These are phyloP conservation scores for Globisporangium yorkense DNA, from an alignment of 352 stramenopile genomes.

Conservation along the genomic window DNA sequence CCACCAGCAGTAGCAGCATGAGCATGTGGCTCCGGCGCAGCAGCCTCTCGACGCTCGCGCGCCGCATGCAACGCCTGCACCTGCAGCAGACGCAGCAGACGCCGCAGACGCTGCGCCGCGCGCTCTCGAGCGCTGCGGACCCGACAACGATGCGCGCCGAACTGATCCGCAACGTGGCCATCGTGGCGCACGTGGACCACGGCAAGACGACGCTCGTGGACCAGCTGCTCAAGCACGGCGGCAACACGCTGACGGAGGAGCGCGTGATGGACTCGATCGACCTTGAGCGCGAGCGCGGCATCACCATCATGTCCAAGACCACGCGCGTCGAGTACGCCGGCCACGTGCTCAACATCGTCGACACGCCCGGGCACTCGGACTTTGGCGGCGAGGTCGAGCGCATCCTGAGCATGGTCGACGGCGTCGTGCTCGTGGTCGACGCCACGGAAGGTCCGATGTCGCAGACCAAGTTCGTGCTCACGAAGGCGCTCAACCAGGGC, in stretches of 20 bases:
- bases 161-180: slow-evolving; percentile 87
- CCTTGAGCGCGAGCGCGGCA: slow-evolving; percentile 97
- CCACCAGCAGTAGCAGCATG: neutral
- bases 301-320: slow-evolving; percentile 99
- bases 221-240: slow-evolving; percentile 94
- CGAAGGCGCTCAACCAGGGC: slow-evolving; percentile 90
- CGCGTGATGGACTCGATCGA: slow-evolving; percentile 98
- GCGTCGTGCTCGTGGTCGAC: slow-evolving; percentile 96
- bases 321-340: slow-evolving; percentile 94
- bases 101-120: slow-evolving; percentile 15
- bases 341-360: slow-evolving; percentile 95
- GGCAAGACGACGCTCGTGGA: slow-evolving; percentile 98
- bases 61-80: slow-evolving; percentile 24
- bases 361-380: slow-evolving; percentile 98
- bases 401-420: slow-evolving; percentile 96
- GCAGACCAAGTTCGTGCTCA: slow-evolving; percentile 99
- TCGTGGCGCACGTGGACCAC: slow-evolving; percentile 97
- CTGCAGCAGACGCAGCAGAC: slow-evolving; percentile 9
- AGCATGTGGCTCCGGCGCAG: slow-evolving; percentile 65
- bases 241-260: slow-evolving; percentile 82
- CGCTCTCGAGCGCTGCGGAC: slow-evolving; percentile 27
- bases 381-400: slow-evolving; percentile 98
- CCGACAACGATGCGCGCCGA: slow-evolving; percentile 20
- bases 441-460: slow-evolving; percentile 96
- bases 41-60: slow-evolving; percentile 38